These are phyloP conservation scores for Blepharisma undulans DNA, from an alignment of 169 alveolate species.

Conservation along the genomic window DNA sequence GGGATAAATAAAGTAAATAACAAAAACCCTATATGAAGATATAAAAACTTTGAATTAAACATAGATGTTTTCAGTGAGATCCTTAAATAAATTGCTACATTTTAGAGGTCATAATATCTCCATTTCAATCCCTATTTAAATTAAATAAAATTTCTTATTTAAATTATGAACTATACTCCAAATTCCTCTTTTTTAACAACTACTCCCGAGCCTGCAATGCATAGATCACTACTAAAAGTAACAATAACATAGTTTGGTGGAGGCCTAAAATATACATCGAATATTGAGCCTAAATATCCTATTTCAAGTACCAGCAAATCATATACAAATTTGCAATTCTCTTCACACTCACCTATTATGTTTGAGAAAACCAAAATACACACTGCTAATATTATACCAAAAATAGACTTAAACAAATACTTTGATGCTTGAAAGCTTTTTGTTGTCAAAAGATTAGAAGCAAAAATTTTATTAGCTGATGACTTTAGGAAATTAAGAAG, in stretches of 20 bases:
- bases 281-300: background rate
- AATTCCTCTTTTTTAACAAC: background rate
- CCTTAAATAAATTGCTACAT: background rate
- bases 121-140: background rate
- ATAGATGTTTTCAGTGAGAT: no score
- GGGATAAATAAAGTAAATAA: background rate
- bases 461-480: background rate
- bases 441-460: background rate
- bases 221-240: background rate
- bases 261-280: background rate
- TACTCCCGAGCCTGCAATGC: background rate
- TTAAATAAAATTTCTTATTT: no score
- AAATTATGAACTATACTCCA: background rate
- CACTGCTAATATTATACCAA: background rate
- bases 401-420: background rate
- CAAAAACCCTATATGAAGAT: background rate
- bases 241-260: background rate
- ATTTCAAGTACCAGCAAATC: background rate
- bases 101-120: background rate
- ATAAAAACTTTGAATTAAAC: background rate
- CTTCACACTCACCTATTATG: background rate
- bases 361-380: background rate
- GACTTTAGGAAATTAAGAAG: background rate
- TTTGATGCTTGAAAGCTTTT: background rate
- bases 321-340: background rate